Evolutionary conservation across 306 rosid species (phyloP), one percentile per base, ranked within the genome.

Genomic region (Cucurbita ficifolia): DNA sequence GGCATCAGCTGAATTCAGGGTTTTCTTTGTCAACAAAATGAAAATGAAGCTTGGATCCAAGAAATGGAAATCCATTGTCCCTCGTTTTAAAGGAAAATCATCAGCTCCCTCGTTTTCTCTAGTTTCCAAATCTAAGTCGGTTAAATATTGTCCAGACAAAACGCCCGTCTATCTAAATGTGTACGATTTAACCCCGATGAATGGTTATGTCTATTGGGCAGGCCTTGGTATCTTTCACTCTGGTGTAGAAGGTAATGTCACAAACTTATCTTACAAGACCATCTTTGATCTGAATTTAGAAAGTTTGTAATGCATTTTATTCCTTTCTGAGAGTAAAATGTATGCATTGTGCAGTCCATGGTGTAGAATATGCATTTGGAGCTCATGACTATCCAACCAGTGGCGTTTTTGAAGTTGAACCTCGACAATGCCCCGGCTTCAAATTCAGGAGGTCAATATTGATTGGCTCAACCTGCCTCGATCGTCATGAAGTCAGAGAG

Each of bases 371-470:
- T 73, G 99, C 99, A 51, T 91, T 89, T 78, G 97, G 97, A 70
- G 99, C 99, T 12, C 99, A 95, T 79, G 99, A 95, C 84, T 95
- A 89, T 58, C 86, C 99, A 4, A 80, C 92, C 35, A 95, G 99
- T 18, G 97, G 99, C 51, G 99, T 95, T 79, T 95, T 91, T 82
- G 99, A 95, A 81, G 99, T 95, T 40, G 96, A 91, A 83, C 99
- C 99, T 78, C 86, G 89, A 70, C 96, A 91, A 51, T 95, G 99
- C 77, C 99, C 99, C 1, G 99, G 97, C 53, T 94, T 94, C 84
- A 95, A 89, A 80, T 95, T 95, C 82, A 83, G 97, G 85, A 86
- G 81, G 87, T 91, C 99, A 24, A 88, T 95, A 76, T 84, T 86
- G 67, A 85, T 95, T 17, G 99, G 99, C 81, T 86, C 91, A n/a